Evolutionary conservation across 2,329 filamentous ascomycete genomes (phyloP), one percentile per base, ranked within the genome.

Genomic region (Cadophora malorum): DNA sequence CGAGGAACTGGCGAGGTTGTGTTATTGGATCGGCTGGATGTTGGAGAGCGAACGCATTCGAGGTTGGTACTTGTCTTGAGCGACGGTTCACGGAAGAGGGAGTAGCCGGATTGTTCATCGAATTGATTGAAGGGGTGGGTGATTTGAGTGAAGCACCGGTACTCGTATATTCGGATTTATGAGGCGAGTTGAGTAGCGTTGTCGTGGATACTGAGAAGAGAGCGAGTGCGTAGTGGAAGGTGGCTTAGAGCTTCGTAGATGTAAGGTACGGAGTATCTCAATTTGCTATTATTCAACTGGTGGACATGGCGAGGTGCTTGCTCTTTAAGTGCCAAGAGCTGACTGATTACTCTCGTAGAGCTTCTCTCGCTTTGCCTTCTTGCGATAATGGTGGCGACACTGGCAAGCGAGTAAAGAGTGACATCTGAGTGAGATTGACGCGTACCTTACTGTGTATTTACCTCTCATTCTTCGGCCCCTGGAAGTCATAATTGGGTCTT

Each of bases 231-330:
- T 33, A 14, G 31, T 6, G 23, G 3, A 38, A 7, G 55, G 55
- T 58, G 55, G 55, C 55, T 58, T 38, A 38, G 55, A 49, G 45
- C 45, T 49, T 49, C 19, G 45, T 21, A 4, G n/a, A 21, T 47
- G 41, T 47, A 47, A 16, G 41, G 41, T 16, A 16, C 10, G 12
- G 41, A 38, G 9, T 38, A 31, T 55, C 31, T 33, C 35, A 28
- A 19, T 59, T 21, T 45, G 12, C 2, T 9, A 41, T 2, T 0
- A 7, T 59, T 35, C 21, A 16, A 59, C 56, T 41, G 56, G 56
- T 59, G 35, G 56, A 59, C 21, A 25, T 59, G 35, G n/a, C 56
- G 56, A 59, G n/a, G 56, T 59, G 56, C 56, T 41, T 59, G 3
- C 35, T 23, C 21, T 41, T 14, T 25, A 16, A 25, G 41, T 10